Percentiles rank a stretch among this genome's conserved stretches.
Conservation (phyloP, 2,329 filamentous ascomycete species). For the Colletotrichum horii region DNA sequence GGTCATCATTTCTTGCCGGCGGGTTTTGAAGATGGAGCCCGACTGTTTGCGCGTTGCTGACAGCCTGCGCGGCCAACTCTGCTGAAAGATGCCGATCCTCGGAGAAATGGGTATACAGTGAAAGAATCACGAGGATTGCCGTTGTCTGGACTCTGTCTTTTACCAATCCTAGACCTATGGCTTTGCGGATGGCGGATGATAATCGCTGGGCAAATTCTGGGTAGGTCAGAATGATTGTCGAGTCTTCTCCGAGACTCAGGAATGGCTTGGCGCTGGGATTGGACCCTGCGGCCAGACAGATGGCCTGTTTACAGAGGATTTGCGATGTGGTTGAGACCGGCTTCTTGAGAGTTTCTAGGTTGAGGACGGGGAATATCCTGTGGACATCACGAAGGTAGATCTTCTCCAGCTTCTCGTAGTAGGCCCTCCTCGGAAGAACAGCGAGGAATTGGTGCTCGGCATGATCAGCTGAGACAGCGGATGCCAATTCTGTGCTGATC, state of each 20-base stretch:
- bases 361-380: conserved; percentile 25
- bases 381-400: conserved; percentile 20
- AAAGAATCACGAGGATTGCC: conserved; percentile 38
- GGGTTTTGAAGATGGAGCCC: conserved; percentile 29
- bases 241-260: conserved; percentile 14
- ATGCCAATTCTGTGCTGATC: background rate
- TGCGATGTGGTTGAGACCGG: conserved; percentile 20
- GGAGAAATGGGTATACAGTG: conserved; percentile 22
- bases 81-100: conserved; percentile 20
- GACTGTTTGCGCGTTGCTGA: conserved; percentile 27
- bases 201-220: conserved; percentile 16
- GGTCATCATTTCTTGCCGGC: conserved; percentile 20
- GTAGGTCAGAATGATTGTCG: conserved; percentile 4
- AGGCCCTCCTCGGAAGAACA: background rate
- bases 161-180: background rate
- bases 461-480: conserved; percentile 2
- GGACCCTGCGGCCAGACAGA: conserved; percentile 25
- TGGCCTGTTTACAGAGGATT: conserved; percentile 25
- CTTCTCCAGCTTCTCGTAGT: conserved; percentile 24
- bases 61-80: conserved; percentile 25
- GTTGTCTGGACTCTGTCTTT: conserved; percentile 24
- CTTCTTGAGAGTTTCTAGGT: conserved; percentile 23
- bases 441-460: conserved; percentile 8
- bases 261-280: conserved; percentile 23
- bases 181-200: conserved; percentile 17